Evolutionary conservation across 495 filamentous ascomycete species (phyloP).

Genomic region (Trichoderma virens): DNA sequence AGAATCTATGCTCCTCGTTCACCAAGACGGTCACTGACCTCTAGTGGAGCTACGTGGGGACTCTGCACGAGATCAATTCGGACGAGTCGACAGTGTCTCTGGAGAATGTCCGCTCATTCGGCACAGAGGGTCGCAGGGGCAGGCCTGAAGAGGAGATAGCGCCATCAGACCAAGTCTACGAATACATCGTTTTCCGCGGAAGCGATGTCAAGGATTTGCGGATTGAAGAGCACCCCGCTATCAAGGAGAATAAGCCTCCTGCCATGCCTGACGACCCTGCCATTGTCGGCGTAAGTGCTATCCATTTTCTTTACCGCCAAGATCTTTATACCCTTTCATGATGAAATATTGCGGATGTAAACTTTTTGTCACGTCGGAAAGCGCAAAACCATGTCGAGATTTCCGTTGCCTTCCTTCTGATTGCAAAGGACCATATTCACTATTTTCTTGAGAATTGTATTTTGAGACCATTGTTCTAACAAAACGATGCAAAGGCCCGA

Average conservation of each 20-base stretch:
- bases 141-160: constrained; percentile 73
- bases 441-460: no score
- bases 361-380: constrained; percentile 59
- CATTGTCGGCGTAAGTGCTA: constrained; percentile 83
- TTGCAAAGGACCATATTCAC: constrained; percentile 14
- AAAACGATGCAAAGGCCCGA: constrained; percentile 18
- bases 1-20: constrained; percentile 2
- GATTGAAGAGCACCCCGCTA: constrained; percentile 65
- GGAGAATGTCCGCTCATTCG: constrained; percentile 86
- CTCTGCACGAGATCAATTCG: constrained; percentile 95
- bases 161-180: constrained; percentile 78
- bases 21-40: constrained; percentile 12
- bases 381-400: constrained; percentile 85
- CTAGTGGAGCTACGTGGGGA: constrained; percentile 75
- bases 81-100: constrained; percentile 93
- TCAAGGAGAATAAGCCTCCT: constrained; percentile 65
- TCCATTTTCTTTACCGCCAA: background rate
- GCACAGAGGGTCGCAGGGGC: constrained; percentile 80
- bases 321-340: constrained; percentile 34
- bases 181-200: constrained; percentile 98
- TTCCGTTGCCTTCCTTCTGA: constrained; percentile 99
- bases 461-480: constrained; percentile 55
- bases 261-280: constrained; percentile 91
- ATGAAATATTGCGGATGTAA: constrained; percentile 88
- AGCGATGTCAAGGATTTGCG: constrained; percentile 98